phyloP scores from a whole-genome alignment of 768 basidiomycete genomes.

The Rhodotorula taiwanensis region DNA sequence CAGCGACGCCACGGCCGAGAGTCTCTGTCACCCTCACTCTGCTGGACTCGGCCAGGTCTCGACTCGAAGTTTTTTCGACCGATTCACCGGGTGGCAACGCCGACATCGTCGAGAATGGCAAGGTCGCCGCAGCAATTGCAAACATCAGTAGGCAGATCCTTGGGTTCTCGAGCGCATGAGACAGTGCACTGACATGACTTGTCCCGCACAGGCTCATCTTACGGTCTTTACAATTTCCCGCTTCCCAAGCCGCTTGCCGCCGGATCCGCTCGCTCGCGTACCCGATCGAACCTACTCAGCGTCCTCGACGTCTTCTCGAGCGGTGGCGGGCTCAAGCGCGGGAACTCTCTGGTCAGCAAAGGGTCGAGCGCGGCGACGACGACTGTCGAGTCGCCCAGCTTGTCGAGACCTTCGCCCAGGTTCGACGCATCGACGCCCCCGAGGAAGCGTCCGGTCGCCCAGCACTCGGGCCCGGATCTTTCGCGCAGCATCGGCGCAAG shows the following conservation, averaged over 20 bases:
- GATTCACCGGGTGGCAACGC: background rate
- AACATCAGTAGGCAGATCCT: slow-evolving; percentile 6
- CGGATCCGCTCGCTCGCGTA: background rate
- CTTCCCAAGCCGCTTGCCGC: background rate
- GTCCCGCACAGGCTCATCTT: background rate
- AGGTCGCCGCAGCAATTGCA: slow-evolving; percentile 20
- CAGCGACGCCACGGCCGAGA: background rate
- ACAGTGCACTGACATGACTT: too few relatives aligned
- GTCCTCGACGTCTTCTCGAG: slow-evolving; percentile 21
- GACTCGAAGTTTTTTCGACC: slow-evolving; percentile 17
- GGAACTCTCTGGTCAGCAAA: slow-evolving; percentile 22
- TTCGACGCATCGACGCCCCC: background rate
- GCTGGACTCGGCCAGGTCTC: background rate
- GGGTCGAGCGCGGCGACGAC: slow-evolving; percentile 27
- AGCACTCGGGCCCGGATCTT: slow-evolving; percentile 24
- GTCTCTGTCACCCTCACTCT: slow-evolving; percentile 2
- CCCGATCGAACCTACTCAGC: slow-evolving; percentile 18
- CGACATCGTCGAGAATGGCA: slow-evolving; percentile 21
- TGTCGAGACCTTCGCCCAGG: background rate
- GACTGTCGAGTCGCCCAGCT: slow-evolving; percentile 6
- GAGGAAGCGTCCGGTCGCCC: background rate
- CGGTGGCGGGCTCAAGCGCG: slow-evolving; percentile 21
- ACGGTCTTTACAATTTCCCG: slow-evolving; percentile 21
- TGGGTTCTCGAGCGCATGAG: too few relatives aligned
- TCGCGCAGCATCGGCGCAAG: background rate